Evolutionary conservation across 2,329 filamentous ascomycete species (phyloP), one percentile per base, ranked within the genome.

Genomic region (Aspergillus texensis): DNA sequence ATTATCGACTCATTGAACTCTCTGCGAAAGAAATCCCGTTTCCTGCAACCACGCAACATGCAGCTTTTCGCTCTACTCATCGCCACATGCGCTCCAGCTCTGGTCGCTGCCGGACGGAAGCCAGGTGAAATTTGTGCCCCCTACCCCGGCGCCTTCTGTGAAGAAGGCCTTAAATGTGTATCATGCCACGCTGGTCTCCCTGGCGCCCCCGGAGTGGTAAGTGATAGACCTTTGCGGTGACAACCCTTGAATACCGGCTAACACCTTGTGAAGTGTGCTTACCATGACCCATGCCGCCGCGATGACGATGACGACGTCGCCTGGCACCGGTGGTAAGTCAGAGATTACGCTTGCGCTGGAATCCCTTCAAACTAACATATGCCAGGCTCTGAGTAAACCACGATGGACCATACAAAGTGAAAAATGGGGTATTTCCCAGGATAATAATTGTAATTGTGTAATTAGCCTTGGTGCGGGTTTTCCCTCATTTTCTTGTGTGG

Each of bases 381-480:
- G 14, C 34, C 34, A 36, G 34, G 34, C 34, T 36, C 6, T 36
- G 16, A 16, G 14, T 16, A 16, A 36, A 36, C 5, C 14, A 8
- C 3, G 34, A 16, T 48, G 21, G 45, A 28, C 24, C 14, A 16
- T 48, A 16, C 24, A 41, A 6, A 12, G 4, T 3, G 3, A 28
- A 12, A 8, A 16, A 1, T 1, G 12, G 12, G 43, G 24, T 46
- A 46, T 6, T 2, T 46, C 21, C 21, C 4, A 24, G 11, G 4
- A 11, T 14, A 1, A 46, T 26, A 50, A 28, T 50, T 9, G 0
- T 50, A 50, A 50, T 10, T 50, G 3, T 48, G 21, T 50, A 50
- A 50, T 50, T 26, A 50, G 46, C 46, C 46, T 50, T 50, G 46
- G 46, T 50, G 12, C 46, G 24, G 46, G 46, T 50, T 50, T 50